Evolutionary conservation across 1,284 basidiomycete species (phyloP).

Genomic region (Takashimella koratensis): DNA sequence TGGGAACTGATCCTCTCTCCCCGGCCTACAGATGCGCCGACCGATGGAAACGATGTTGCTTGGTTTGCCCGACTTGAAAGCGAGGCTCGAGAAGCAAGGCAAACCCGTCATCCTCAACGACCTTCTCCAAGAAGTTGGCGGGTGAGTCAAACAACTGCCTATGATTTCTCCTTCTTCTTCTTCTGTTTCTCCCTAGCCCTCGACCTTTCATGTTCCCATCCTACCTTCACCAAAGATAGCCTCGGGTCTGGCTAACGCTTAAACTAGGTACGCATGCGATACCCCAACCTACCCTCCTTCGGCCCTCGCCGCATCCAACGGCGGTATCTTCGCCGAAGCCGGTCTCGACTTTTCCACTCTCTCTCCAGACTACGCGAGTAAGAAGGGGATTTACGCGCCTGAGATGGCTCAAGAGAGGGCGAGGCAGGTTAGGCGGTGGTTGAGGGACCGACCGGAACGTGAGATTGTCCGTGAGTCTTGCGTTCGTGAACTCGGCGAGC

Average conservation of each 20-base stretch:
- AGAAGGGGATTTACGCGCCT: slow-evolving; percentile 43
- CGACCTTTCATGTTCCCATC: too few species aligned
- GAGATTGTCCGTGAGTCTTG: slow-evolving; percentile 46
- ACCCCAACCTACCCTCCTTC: slow-evolving; percentile 36
- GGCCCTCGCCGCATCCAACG: slow-evolving; percentile 32
- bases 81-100: slow-evolving; percentile 32
- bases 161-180: too few species aligned
- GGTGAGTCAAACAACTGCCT: slow-evolving; percentile 34
- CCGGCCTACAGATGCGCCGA: slow-evolving; percentile 31
- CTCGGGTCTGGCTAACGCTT: too few species aligned
- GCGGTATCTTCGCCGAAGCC: slow-evolving; percentile 35
- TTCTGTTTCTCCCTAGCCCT: too few species aligned
- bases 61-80: slow-evolving; percentile 37
- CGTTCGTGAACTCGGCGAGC: neutral
- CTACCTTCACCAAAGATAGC: too few species aligned
- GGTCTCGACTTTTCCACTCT: slow-evolving; percentile 42
- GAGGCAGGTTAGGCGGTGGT: slow-evolving; percentile 36
- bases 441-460: slow-evolving; percentile 38
- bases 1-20: neutral
- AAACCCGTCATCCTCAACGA: slow-evolving; percentile 43
- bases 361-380: slow-evolving; percentile 39
- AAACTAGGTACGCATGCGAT: slow-evolving; percentile 45
- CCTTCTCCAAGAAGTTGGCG: slow-evolving; percentile 44
- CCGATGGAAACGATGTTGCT: slow-evolving; percentile 47
- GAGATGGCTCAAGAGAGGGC: slow-evolving; percentile 36